phyloP scores from a whole-genome alignment of 1,284 basidiomycete genomes.

The Microbotryum intermedium region DNA sequence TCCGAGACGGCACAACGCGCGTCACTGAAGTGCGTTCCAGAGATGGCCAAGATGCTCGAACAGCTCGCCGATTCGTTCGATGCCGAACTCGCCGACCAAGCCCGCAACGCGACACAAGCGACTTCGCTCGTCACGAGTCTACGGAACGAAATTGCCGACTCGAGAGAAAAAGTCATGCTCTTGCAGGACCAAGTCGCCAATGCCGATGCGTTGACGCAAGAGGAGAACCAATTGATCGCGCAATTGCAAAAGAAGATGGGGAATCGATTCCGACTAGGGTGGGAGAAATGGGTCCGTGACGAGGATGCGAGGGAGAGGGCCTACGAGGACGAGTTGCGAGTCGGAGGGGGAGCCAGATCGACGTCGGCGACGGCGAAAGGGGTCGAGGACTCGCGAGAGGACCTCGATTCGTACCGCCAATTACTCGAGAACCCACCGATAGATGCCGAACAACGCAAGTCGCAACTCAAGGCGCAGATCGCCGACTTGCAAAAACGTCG shows the following conservation, averaged over 20 bases:
- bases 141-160: conserved; percentile 84
- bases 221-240: conserved; percentile 56
- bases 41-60: conserved; percentile 79
- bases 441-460: conserved; percentile 50
- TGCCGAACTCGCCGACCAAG: conserved; percentile 81
- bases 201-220: conserved; percentile 56
- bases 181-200: conserved; percentile 62
- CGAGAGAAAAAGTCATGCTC: conserved; percentile 62
- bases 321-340: conserved; percentile 30
- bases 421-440: conserved; percentile 35
- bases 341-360: background rate
- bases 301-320: conserved; percentile 65
- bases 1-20: conserved; percentile 81
- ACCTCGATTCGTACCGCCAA: conserved; percentile 37
- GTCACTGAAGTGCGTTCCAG: conserved; percentile 71
- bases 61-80: conserved; percentile 88
- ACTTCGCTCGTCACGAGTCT: conserved; percentile 79
- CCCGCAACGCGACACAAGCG: conserved; percentile 84
- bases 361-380: conserved; percentile 7
- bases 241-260: conserved; percentile 67
- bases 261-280: conserved; percentile 70
- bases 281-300: conserved; percentile 82
- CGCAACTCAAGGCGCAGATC: conserved; percentile 54
- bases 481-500: conserved; percentile 57
- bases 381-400: conserved; percentile 4